These are phyloP conservation scores for Arthrobotrys entomopaga DNA, from an alignment of 2,329 filamentous ascomycete genomes.

Conservation along the genomic window DNA sequence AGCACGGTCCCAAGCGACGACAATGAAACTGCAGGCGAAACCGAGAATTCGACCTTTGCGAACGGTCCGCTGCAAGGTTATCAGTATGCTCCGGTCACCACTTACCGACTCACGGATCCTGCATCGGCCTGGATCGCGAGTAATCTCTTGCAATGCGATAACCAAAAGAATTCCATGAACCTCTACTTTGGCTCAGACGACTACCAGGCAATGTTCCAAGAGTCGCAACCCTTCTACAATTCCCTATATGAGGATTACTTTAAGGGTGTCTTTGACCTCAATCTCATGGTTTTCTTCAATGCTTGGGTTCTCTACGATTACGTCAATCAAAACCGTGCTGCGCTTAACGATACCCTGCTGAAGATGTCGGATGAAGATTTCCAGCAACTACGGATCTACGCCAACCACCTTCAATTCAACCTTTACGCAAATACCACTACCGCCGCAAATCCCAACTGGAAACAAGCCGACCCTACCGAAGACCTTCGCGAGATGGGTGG, in stretches of 20 bases:
- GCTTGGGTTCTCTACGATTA: constrained; percentile 40
- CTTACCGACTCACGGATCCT: constrained; percentile 37
- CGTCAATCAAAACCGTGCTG: constrained; percentile 39
- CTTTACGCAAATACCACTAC: constrained; percentile 41
- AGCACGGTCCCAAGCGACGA: constrained; percentile 17
- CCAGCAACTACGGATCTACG: constrained; percentile 28
- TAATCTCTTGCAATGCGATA: constrained; percentile 23
- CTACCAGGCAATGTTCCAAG: constrained; percentile 22
- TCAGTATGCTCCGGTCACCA: constrained; percentile 42
- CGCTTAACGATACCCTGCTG: constrained; percentile 29
- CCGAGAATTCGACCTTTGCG: constrained; percentile 46
- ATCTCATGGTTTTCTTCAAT: constrained; percentile 36
- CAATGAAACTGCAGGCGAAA: background rate
- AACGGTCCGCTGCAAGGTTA: constrained; percentile 46
- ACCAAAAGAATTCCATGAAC: constrained; percentile 19
- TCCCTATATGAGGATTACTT: constrained; percentile 40
- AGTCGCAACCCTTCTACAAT: constrained; percentile 22
- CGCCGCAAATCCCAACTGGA: constrained; percentile 28
- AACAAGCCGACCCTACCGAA: background rate
- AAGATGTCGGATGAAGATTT: constrained; percentile 38
- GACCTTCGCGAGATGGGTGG: constrained; percentile 33
- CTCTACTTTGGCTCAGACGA: constrained; percentile 34
- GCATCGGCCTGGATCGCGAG: constrained; percentile 33
- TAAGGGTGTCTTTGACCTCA: constrained; percentile 26
- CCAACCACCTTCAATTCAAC: constrained; percentile 48